phyloP scores from a whole-genome alignment of 2,329 filamentous ascomycete genomes.

The Apiospora hydei region DNA sequence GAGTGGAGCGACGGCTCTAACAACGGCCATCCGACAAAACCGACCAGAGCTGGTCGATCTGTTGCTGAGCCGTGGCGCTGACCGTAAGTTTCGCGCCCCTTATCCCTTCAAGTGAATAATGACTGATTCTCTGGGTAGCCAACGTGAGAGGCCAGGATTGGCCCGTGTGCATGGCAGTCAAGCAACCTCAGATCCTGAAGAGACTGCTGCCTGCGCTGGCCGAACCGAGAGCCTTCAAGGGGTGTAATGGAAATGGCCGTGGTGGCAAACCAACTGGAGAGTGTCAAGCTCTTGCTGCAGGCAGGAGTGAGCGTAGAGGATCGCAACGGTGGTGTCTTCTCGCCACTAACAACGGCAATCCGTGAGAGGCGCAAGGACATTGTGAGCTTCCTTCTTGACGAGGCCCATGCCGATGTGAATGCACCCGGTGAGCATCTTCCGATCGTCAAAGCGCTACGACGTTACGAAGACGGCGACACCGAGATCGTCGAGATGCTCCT shows the following conservation, averaged over 20 bases:
- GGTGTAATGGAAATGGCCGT: constrained; percentile 74
- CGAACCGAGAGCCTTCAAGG: constrained; percentile 67
- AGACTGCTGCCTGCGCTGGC: constrained; percentile 64
- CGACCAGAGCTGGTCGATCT: constrained; percentile 65
- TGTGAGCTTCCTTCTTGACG: constrained; percentile 62
- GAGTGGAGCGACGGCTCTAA: constrained; percentile 65
- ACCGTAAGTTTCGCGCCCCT: constrained; percentile 27
- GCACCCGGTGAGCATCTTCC: constrained; percentile 74
- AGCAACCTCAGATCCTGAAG: constrained; percentile 64
- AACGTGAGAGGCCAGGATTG: constrained; percentile 71
- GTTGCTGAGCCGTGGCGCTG: constrained; percentile 49
- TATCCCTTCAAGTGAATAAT: neutral
- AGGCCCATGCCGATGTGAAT: constrained; percentile 68
- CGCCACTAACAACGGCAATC: constrained; percentile 71
- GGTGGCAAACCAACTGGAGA: constrained; percentile 70
- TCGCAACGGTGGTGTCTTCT: constrained; percentile 77
- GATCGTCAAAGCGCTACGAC: constrained; percentile 72
- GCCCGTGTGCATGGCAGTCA: constrained; percentile 74
- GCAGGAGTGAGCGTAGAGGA: constrained; percentile 74
- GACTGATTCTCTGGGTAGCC: constrained; percentile 60
- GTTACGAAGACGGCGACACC: constrained; percentile 61
- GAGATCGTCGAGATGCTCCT: constrained; percentile 70
- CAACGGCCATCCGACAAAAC: constrained; percentile 70
- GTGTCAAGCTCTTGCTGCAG: constrained; percentile 68
- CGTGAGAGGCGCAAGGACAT: constrained; percentile 69